Evolutionary conservation across 2,329 filamentous ascomycete genomes (phyloP), one percentile per base, ranked within the genome.

Genomic region (Talaromyces sp.): DNA sequence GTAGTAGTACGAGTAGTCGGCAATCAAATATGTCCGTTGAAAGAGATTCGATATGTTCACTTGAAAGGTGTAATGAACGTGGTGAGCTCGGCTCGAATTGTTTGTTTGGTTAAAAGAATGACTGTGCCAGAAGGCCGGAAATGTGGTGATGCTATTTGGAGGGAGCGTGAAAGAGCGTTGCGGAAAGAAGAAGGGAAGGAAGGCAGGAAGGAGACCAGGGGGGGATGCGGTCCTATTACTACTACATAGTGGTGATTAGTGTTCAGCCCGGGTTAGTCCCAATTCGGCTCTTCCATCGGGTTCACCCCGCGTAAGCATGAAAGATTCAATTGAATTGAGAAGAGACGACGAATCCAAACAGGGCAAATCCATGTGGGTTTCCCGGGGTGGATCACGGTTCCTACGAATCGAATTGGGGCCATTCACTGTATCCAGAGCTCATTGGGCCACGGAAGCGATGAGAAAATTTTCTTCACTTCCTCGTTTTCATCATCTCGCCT

Each of bases 41-140:
- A 63, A 35, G 52, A 43, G 47, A n/a, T 59, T 33, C 39, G 47
- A 47, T 35, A 31, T 24, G 43, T 47, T 41, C 52, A 54, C 16
- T 39, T 54, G 31, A 14, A 39, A 31, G 60, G 10, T 37, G 37
- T 1, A 59, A 50, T 9, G 59, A 66, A 60, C 31, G 64, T 62
- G 52, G 52, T 49, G 64, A 66, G 59, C 64, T 62, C 64, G 41
- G 64, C 59, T 66, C 64, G 41, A 37, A 11, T 54, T 54, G 31
- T 11, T 58, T 52, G 49, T 14, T 52, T 31, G 49, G 49, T 62
- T 37, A 60, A 66, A 66, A 22, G 64, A 66, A 22, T 62, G 64
- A 66, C 64, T 58, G 60, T 39, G 64, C 64, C 52, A 16, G 31
- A 61, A 39, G 39, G 50, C 33, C 31, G 37, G 57, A 45, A 33